phyloP scores from a whole-genome alignment of 75 land plant genomes.

The Cunninghamia lanceolata region DNA sequence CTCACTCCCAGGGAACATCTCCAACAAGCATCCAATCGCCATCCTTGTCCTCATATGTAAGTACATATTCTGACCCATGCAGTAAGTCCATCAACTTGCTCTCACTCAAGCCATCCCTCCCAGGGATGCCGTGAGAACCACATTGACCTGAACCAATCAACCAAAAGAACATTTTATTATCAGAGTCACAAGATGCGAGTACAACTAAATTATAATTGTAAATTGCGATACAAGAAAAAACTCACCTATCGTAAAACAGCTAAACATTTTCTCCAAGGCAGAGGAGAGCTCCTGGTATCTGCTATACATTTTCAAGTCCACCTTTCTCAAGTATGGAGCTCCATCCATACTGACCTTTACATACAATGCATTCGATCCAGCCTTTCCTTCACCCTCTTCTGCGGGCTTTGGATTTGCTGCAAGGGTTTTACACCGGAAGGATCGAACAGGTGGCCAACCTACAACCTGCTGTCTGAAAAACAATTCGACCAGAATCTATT shows the following conservation, averaged over 20 bases:
- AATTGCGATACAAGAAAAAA: background rate
- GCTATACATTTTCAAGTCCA: slow-evolving; percentile 40
- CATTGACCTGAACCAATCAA: slow-evolving; percentile 20
- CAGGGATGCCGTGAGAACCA: slow-evolving; percentile 19
- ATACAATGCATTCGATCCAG: slow-evolving; percentile 11
- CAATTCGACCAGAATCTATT: background rate
- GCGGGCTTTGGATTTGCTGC: slow-evolving; percentile 13
- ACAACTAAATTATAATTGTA: background rate
- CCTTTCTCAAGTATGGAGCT: slow-evolving; percentile 60
- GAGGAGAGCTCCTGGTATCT: slow-evolving; percentile 43
- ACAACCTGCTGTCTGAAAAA: slow-evolving; percentile 48
- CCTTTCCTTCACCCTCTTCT: slow-evolving; percentile 3
- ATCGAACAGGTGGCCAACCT: slow-evolving; percentile 66
- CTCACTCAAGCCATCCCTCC: slow-evolving; percentile 22
- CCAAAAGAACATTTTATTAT: background rate
- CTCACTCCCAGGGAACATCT: slow-evolving; percentile 80
- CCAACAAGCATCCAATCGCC: slow-evolving; percentile 72
- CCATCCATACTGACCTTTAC: slow-evolving; percentile 70
- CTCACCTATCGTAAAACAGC: slow-evolving; percentile 40
- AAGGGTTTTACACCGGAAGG: slow-evolving; percentile 39
- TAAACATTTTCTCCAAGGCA: slow-evolving; percentile 53
- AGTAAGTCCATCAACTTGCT: slow-evolving; percentile 37
- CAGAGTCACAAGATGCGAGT: background rate
- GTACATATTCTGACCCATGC: slow-evolving; percentile 59
- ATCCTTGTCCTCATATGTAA: slow-evolving; percentile 62